Conservation (phyloP, 768 basidiomycete genomes). For the Baorangia bicolor region DNA sequence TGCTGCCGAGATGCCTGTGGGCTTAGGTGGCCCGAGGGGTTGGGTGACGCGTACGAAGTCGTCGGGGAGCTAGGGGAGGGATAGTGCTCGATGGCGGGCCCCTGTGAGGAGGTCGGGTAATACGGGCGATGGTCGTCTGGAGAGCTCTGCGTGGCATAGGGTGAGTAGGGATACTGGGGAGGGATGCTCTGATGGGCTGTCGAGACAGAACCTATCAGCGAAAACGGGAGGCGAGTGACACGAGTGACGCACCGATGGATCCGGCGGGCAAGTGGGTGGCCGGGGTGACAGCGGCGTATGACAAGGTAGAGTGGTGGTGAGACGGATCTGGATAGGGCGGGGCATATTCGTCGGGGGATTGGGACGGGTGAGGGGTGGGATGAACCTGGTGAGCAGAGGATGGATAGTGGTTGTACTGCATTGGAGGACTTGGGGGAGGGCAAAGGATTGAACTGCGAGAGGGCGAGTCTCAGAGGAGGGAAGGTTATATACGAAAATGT, state of each 20-base stretch:
- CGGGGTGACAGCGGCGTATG: slow-evolving; percentile 28
- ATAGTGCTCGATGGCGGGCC: slow-evolving; percentile 21
- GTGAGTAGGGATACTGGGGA: slow-evolving; percentile 19
- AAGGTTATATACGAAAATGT: slow-evolving; percentile 35
- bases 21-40: slow-evolving; percentile 14
- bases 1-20: slow-evolving; percentile 20
- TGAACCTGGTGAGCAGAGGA: slow-evolving; percentile 20
- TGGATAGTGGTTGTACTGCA: slow-evolving; percentile 32
- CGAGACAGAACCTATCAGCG: slow-evolving; percentile 8
- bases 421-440: slow-evolving; percentile 10
- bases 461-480: slow-evolving; percentile 10
- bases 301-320: slow-evolving; percentile 22
- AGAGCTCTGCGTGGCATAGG: slow-evolving; percentile 18
- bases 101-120: slow-evolving; percentile 22
- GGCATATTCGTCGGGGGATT: slow-evolving; percentile 20
- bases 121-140: slow-evolving; percentile 27
- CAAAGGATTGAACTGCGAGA: slow-evolving; percentile 8
- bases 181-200: slow-evolving; percentile 20
- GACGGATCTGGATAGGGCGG: slow-evolving; percentile 26
- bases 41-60: slow-evolving; percentile 21
- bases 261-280: slow-evolving; percentile 20
- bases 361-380: slow-evolving; percentile 18
- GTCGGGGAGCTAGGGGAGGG: slow-evolving; percentile 19
- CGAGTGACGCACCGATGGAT: slow-evolving; percentile 27
- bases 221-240: slow-evolving; percentile 8